Percentiles rank a stretch among this genome's conserved stretches.
Conservation (phyloP, 768 basidiomycete species). For the Psilocybe tampanensis region DNA sequence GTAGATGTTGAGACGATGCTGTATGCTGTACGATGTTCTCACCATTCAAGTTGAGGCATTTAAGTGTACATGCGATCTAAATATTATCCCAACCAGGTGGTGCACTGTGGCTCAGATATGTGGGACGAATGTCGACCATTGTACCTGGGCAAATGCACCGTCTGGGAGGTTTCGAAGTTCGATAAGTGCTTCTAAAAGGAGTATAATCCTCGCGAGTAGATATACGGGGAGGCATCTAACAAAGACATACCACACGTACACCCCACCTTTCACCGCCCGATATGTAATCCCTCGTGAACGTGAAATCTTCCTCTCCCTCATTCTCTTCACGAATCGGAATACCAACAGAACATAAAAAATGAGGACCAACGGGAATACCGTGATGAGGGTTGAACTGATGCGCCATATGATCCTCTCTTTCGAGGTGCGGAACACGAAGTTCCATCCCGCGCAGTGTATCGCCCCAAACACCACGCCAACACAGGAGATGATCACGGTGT, state of each 20-base stretch:
- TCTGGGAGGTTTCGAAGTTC: neutral
- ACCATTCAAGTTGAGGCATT: too few relatives aligned
- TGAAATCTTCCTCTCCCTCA: neutral
- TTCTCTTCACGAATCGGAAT: neutral
- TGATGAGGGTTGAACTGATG: constrained; percentile 18
- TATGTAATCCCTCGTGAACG: neutral
- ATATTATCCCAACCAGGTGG: too few relatives aligned
- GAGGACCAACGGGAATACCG: neutral
- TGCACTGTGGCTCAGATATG: too few relatives aligned
- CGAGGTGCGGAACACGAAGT: constrained; percentile 23
- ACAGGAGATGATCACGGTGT: neutral
- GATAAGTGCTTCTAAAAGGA: neutral
- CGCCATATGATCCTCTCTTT: constrained; percentile 27
- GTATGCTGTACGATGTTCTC: too few relatives aligned
- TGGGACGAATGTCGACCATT: constrained; percentile 4
- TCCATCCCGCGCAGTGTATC: constrained; percentile 25
- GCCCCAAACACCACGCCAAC: constrained; percentile 15
- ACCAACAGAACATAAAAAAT: neutral
- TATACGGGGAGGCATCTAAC: neutral
- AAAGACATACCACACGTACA: neutral
- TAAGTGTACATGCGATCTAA: too few relatives aligned
- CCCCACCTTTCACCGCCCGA: neutral
- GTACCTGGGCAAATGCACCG: neutral
- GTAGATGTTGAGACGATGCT: too few relatives aligned
- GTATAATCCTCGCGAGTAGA: neutral